Evolutionary conservation across 2,329 filamentous ascomycete species (phyloP).

Genomic region (Colletotrichum filicis): DNA sequence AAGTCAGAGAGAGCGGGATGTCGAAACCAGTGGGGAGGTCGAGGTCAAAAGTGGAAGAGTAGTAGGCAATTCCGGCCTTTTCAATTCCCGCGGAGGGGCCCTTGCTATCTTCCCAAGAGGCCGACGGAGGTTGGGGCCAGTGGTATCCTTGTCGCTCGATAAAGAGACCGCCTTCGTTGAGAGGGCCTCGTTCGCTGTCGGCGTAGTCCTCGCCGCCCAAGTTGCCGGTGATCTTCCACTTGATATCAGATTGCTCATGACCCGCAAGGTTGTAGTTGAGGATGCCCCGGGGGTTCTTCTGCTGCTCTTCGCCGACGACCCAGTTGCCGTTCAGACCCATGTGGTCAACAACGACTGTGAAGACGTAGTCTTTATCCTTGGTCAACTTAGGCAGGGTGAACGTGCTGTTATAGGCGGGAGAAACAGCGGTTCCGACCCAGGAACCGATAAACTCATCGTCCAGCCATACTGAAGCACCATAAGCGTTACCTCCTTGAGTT

Average conservation of each 20-base stretch:
- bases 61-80: slow-evolving; percentile 65
- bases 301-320: slow-evolving; percentile 62
- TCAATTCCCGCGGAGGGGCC: slow-evolving; percentile 49
- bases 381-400: slow-evolving; percentile 64
- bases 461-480: slow-evolving; percentile 72
- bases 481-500: slow-evolving; percentile 73
- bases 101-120: slow-evolving; percentile 52
- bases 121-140: slow-evolving; percentile 58
- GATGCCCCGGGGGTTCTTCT: slow-evolving; percentile 69
- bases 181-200: slow-evolving; percentile 65
- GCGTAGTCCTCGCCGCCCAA: slow-evolving; percentile 66
- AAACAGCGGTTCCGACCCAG: slow-evolving; percentile 63
- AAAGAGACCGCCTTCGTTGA: slow-evolving; percentile 71
- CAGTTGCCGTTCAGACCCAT: slow-evolving; percentile 75
- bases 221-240: slow-evolving; percentile 73
- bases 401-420: slow-evolving; percentile 60
- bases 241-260: slow-evolving; percentile 56
- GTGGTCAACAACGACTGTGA: slow-evolving; percentile 76
- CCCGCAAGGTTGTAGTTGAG: slow-evolving; percentile 64
- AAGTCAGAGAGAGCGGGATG: slow-evolving; percentile 65
- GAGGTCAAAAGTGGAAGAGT: slow-evolving; percentile 62
- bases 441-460: slow-evolving; percentile 70
- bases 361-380: slow-evolving; percentile 62
- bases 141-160: slow-evolving; percentile 68
- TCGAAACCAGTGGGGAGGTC: slow-evolving; percentile 64